These are phyloP conservation scores for Fraxinus cuspidata DNA, from an alignment of 257 asterid species.

Conservation along the genomic window DNA sequence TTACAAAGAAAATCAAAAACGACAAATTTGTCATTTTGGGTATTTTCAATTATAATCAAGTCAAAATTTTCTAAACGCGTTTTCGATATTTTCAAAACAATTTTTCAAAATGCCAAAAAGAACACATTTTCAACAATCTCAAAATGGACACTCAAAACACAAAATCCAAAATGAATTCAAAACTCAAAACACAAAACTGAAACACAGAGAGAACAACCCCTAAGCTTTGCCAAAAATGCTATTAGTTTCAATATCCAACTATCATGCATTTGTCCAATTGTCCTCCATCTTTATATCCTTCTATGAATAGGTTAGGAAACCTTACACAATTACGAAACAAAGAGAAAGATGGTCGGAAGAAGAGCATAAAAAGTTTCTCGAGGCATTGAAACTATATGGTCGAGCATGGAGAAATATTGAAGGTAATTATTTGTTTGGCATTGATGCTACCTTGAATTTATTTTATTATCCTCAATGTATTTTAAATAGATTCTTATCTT, in stretches of 20 bases:
- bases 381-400: slow-evolving; percentile 85
- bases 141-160: too few species aligned
- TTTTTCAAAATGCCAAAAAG: too few species aligned
- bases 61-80: too few species aligned
- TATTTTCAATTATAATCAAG: too few species aligned
- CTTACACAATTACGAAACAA: slow-evolving; percentile 89
- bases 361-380: slow-evolving; percentile 82
- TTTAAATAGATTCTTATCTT: slow-evolving; percentile 16
- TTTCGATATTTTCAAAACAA: too few species aligned
- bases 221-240: too few species aligned
- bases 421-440: slow-evolving; percentile 43
- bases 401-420: slow-evolving; percentile 95
- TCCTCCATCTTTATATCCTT: slow-evolving; percentile 3
- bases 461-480: not conserved
- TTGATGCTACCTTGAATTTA: not conserved
- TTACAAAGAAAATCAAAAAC: too few species aligned
- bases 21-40: too few species aligned
- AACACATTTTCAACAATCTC: too few species aligned
- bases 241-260: not conserved
- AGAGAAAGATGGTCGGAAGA: slow-evolving; percentile 96
- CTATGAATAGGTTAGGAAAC: slow-evolving; percentile 65
- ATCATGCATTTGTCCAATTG: not conserved
- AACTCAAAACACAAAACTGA: too few species aligned
- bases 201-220: too few species aligned
- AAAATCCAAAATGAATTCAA: too few species aligned